phyloP scores from a whole-genome alignment of 129 eudicot genomes.

The Flaveria linearis region DNA sequence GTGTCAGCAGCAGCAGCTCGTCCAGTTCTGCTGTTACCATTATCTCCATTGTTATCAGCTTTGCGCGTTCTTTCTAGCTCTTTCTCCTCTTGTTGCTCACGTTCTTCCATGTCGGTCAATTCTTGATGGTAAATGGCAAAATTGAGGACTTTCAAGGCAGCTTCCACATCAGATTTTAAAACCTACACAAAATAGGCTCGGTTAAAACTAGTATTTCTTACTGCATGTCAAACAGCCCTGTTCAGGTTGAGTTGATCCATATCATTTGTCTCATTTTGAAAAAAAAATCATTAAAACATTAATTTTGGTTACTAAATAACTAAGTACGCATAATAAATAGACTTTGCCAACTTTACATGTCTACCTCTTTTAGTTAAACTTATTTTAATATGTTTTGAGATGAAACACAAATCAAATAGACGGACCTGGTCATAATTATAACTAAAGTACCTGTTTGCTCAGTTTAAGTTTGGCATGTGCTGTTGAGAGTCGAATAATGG shows the following conservation, averaged over 20 bases:
- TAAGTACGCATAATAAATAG: background rate
- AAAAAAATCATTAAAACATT: background rate
- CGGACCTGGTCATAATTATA: background rate
- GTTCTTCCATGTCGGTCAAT: slow-evolving; percentile 94
- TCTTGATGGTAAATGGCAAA: slow-evolving; percentile 97
- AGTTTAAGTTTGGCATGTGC: slow-evolving; percentile 95
- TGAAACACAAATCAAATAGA: background rate
- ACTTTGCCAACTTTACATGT: background rate
- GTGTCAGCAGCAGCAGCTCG: background rate
- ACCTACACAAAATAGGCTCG: slow-evolving; percentile 40
- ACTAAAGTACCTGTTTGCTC: slow-evolving; percentile 71
- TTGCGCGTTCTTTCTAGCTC: slow-evolving; percentile 53
- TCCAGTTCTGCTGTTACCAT: slow-evolving; percentile 25
- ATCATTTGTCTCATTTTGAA: background rate
- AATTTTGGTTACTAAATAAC: background rate
- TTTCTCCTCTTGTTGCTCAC: slow-evolving; percentile 67
- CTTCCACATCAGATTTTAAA: slow-evolving; percentile 78
- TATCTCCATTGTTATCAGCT: slow-evolving; percentile 46
- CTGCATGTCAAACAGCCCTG: background rate
- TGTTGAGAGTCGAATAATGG: slow-evolving; percentile 91
- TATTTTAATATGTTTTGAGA: background rate
- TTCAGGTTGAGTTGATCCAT: background rate
- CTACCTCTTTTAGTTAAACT: background rate
- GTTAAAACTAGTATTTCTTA: background rate
- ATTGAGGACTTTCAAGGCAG: slow-evolving; percentile 91